Conservation (phyloP, 768 basidiomycete species). For the Sporobolomyces roseus region DNA sequence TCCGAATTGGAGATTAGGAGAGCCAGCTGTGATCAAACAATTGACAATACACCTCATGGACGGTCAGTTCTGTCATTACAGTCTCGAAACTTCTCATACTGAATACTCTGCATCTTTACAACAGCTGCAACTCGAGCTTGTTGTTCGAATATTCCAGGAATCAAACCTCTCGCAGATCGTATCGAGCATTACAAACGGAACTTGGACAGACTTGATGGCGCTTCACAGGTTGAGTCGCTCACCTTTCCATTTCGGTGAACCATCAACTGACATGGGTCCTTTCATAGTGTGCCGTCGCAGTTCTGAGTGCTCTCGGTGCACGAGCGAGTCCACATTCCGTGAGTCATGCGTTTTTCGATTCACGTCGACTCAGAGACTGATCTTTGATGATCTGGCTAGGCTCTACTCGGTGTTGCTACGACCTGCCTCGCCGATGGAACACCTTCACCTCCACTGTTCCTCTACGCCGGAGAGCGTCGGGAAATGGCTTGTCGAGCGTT, state of each 20-base stretch:
- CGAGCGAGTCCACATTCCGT: conserved; percentile 32
- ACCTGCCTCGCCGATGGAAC: conserved; percentile 5
- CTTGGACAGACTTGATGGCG: conserved; percentile 5
- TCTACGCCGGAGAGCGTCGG: conserved; percentile 30
- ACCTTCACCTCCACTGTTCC: conserved; percentile 26
- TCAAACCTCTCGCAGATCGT: conserved; percentile 21
- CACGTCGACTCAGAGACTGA: not conserved
- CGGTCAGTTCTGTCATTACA: not conserved
- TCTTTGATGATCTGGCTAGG: not conserved
- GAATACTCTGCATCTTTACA: too few species aligned
- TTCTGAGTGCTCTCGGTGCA: conserved; percentile 30
- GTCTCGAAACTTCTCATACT: not conserved
- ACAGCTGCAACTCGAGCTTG: conserved; percentile 25
- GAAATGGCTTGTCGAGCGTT: conserved; percentile 33
- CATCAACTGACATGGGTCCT: too few species aligned
- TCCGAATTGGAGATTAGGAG: conserved; percentile 13
- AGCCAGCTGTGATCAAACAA: not conserved
- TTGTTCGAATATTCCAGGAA: conserved; percentile 29
- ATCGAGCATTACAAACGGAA: conserved; percentile 20
- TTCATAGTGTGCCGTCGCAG: conserved; percentile 29
- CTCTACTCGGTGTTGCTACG: conserved; percentile 22
- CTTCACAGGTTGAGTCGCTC: not conserved
- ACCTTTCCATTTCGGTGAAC: not conserved
- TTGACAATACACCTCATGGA: conserved; percentile 26
- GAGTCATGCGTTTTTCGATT: not conserved